These are phyloP conservation scores for Beta vulgaris DNA, from an alignment of 148 eudicot species.

Conservation along the genomic window DNA sequence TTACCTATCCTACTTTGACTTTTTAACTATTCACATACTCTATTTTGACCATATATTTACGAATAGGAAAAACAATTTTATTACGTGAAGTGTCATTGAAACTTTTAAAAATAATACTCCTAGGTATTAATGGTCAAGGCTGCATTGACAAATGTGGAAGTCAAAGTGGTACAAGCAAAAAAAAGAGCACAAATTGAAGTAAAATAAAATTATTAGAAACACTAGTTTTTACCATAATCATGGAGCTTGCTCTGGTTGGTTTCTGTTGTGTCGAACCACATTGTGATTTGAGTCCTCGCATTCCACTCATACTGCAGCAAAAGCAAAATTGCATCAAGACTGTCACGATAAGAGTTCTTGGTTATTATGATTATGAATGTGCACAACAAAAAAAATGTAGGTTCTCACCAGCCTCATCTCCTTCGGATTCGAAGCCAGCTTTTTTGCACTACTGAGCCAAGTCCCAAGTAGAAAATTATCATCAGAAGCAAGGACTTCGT, in stretches of 20 bases:
- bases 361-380: background rate
- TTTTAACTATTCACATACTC: no score
- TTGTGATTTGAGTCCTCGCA: conserved; percentile 92
- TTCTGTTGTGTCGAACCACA: conserved; percentile 85
- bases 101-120: no score
- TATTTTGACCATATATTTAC: no score
- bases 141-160: no score
- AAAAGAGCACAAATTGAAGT: no score
- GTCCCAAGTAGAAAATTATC: conserved; percentile 92
- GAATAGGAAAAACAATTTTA: no score
- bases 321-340: conserved; percentile 8
- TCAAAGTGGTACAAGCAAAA: no score
- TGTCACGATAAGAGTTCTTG: background rate
- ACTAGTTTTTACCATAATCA: conserved; percentile 73
- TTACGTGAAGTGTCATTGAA: no score
- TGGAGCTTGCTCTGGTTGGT: conserved; percentile 85
- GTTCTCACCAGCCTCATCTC: conserved; percentile 70
- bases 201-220: background rate
- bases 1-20: no score
- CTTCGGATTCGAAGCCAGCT: conserved; percentile 53
- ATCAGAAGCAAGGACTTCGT: conserved; percentile 75
- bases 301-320: conserved; percentile 90
- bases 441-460: conserved; percentile 89
- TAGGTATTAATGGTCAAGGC: no score
- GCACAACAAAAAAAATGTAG: background rate